Conservation (phyloP, 208 protist species). For the Trichomonas vaginalis region DNA sequence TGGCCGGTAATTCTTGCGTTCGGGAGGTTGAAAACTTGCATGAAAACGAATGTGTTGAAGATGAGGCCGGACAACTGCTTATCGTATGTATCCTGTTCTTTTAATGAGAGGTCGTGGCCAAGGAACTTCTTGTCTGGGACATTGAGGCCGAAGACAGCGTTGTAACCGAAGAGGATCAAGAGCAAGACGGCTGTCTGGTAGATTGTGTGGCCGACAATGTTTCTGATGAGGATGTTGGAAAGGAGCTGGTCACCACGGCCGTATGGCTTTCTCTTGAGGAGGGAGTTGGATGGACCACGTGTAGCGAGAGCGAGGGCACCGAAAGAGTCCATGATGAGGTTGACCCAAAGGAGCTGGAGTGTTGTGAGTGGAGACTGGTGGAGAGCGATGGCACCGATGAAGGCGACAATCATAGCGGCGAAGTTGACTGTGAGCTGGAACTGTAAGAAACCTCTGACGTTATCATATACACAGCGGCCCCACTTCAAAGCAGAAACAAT, state of each 20-base stretch:
- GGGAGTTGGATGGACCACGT: constrained; percentile 56
- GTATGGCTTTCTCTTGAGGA: constrained; percentile 46
- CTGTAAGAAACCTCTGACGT: constrained; percentile 86
- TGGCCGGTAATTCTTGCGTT: constrained; percentile 17
- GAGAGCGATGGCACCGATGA: constrained; percentile 59
- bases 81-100: not conserved
- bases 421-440: constrained; percentile 94
- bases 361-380: constrained; percentile 50
- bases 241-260: constrained; percentile 43
- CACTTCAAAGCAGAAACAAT: constrained; percentile 60
- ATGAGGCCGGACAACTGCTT: constrained; percentile 20
- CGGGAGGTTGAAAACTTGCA: constrained; percentile 36
- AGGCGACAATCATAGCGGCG: constrained; percentile 66
- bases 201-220: constrained; percentile 44
- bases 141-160: not conserved
- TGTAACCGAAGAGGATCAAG: constrained; percentile 29
- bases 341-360: constrained; percentile 93
- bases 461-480: constrained; percentile 89
- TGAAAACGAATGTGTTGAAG: constrained; percentile 36
- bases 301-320: constrained; percentile 83
- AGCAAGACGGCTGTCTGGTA: constrained; percentile 56
- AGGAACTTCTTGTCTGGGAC: not conserved
- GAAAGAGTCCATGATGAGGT: constrained; percentile 96
- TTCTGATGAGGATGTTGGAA: constrained; percentile 57
- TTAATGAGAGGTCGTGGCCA: not conserved